These are phyloP conservation scores for Zopfia rhizophila DNA, from an alignment of 2,329 filamentous ascomycete genomes.

Conservation along the genomic window DNA sequence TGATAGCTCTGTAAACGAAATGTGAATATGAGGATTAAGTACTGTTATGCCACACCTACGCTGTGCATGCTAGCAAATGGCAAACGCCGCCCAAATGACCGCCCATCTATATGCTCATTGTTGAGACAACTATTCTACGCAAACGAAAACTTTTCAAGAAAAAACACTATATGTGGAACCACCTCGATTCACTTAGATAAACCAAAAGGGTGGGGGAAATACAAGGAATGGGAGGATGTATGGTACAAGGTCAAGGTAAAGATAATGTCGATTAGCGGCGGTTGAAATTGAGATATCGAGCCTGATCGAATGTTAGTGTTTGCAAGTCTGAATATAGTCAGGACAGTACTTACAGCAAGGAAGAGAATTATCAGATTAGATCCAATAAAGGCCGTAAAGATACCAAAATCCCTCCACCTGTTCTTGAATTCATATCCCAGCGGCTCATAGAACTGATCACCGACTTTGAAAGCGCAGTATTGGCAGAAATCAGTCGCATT, in stretches of 20 bases:
- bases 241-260: neutral
- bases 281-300: conserved; percentile 60
- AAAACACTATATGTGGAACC: neutral
- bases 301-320: conserved; percentile 31
- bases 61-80: too few relatives aligned
- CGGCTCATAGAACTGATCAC: conserved; percentile 80
- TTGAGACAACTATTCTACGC: too few relatives aligned
- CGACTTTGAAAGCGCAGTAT: conserved; percentile 84
- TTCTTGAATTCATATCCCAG: conserved; percentile 74
- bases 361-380: conserved; percentile 78
- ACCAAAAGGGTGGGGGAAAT: neutral
- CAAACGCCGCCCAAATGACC: too few relatives aligned
- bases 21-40: too few relatives aligned
- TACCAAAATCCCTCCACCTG: conserved; percentile 85
- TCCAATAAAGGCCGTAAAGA: conserved; percentile 78
- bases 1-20: too few relatives aligned
- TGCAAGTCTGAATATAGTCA: neutral
- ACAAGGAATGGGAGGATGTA: neutral
- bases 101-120: neutral
- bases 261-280: conserved; percentile 30
- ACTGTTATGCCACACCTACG: too few relatives aligned
- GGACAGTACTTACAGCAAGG: conserved; percentile 59
- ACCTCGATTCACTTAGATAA: too few relatives aligned
- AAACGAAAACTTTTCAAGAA: neutral
- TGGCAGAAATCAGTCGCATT: conserved; percentile 74